Conservation (phyloP, 2,329 filamentous ascomycete genomes). For the Nakataea oryzae region DNA sequence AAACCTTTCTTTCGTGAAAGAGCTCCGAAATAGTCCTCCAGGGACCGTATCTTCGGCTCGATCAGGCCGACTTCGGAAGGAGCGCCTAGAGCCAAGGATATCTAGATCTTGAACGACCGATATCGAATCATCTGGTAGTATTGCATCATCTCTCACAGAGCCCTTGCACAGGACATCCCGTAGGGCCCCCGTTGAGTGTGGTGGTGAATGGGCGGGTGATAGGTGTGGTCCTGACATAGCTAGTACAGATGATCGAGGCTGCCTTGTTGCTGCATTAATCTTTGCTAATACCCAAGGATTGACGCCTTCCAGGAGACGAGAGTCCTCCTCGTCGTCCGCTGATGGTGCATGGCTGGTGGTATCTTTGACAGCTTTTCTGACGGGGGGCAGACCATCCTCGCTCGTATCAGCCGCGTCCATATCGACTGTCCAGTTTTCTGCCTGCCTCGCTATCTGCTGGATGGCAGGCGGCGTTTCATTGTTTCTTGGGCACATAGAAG, state of each 20-base stretch:
- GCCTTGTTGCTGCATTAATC: background rate
- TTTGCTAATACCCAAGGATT: conserved; percentile 3
- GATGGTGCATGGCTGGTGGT: background rate
- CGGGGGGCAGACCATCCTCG: background rate
- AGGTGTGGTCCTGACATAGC: background rate
- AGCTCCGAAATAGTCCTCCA: background rate
- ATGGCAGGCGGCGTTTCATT: background rate
- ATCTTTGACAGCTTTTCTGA: background rate
- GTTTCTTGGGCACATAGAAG: background rate
- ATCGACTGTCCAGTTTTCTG: background rate
- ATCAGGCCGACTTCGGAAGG: no score
- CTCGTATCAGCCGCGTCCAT: background rate
- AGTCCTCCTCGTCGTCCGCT: background rate
- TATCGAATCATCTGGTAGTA: background rate
- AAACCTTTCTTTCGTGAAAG: background rate
- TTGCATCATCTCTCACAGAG: background rate
- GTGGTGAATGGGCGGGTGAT: no score
- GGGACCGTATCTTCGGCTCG: no score
- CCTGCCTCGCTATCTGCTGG: background rate
- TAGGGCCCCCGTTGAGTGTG: background rate
- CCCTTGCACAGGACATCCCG: background rate
- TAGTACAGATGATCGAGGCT: background rate
- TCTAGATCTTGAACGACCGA: background rate
- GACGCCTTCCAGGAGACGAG: background rate
- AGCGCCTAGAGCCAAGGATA: background rate